A percentile compares a stretch with the other conserved stretches of the same genome.
phyloP scores from a whole-genome alignment of 768 basidiomycete genomes.

The Tricholoma matsutake region DNA sequence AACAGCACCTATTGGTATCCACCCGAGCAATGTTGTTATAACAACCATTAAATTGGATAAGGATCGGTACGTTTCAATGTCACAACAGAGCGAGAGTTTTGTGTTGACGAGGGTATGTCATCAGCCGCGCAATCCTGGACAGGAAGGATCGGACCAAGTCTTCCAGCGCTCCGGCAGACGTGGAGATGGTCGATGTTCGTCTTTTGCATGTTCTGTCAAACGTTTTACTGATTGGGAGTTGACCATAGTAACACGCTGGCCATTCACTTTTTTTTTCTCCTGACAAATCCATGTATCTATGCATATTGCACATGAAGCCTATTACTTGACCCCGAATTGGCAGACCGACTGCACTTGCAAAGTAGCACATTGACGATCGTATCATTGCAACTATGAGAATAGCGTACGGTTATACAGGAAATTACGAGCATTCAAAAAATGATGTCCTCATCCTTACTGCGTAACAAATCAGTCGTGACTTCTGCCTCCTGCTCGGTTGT shows the following conservation, averaged over 20 bases:
- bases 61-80: conserved; percentile 55
- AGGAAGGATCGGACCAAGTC: conserved; percentile 80
- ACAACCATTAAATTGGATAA: conserved; percentile 90
- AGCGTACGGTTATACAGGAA: conserved; percentile 3
- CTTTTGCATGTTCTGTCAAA: neutral
- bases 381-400: conserved; percentile 6
- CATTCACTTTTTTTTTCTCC: conserved; percentile 24
- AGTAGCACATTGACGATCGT: conserved; percentile 1
- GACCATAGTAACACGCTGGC: conserved; percentile 34
- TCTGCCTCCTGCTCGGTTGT: conserved; percentile 37
- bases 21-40: conserved; percentile 97
- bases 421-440: conserved; percentile 62
- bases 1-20: conserved; percentile 88
- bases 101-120: neutral
- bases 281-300: conserved; percentile 72
- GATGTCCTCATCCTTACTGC: conserved; percentile 87
- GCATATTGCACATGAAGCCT: conserved; percentile 46
- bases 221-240: conserved; percentile 10
- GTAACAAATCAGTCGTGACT: conserved; percentile 58
- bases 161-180: conserved; percentile 45
- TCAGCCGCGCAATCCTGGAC: conserved; percentile 80
- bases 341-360: neutral
- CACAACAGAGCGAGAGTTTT: neutral
- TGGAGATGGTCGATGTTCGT: conserved; percentile 81
- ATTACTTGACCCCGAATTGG: conserved; percentile 2